phyloP scores from a whole-genome alignment of 768 basidiomycete genomes.

The Boletus coccyginus region DNA sequence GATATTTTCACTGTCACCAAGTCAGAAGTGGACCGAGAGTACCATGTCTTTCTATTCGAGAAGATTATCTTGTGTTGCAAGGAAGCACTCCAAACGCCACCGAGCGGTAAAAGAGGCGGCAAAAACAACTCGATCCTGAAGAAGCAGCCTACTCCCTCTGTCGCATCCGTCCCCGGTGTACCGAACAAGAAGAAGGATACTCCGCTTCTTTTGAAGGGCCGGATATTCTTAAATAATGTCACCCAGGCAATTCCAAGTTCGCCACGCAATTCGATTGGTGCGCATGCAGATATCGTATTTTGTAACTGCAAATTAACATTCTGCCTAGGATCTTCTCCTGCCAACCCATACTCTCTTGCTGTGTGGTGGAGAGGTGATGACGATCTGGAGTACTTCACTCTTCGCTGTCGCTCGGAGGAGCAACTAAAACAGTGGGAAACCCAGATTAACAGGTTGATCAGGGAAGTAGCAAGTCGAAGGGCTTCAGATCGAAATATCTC shows the following conservation, averaged over 20 bases:
- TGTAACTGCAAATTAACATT: not conserved
- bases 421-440: constrained; percentile 91
- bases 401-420: constrained; percentile 91
- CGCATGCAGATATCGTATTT: constrained; percentile 28
- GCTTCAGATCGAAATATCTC: constrained; percentile 63
- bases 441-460: constrained; percentile 84
- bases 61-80: constrained; percentile 99
- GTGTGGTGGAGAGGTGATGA: constrained; percentile 96
- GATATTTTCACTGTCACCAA: constrained; percentile 96
- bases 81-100: constrained; percentile 63
- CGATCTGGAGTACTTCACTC: constrained; percentile 89
- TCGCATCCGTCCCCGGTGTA: constrained; percentile 47
- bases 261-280: constrained; percentile 59
- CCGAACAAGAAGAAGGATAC: constrained; percentile 73
- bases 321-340: constrained; percentile 42
- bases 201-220: constrained; percentile 86
- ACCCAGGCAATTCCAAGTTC: constrained; percentile 70
- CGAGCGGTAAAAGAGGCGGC: constrained; percentile 62
- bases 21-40: constrained; percentile 94
- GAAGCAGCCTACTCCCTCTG: constrained; percentile 60
- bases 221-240: constrained; percentile 96
- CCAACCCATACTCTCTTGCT: constrained; percentile 73
- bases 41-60: constrained; percentile 98
- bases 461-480: constrained; percentile 67
- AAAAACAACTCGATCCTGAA: constrained; percentile 91